Evolutionary conservation across 257 asterid species (phyloP), one percentile per base, ranked within the genome.

Genomic region (Solanum piurae): DNA sequence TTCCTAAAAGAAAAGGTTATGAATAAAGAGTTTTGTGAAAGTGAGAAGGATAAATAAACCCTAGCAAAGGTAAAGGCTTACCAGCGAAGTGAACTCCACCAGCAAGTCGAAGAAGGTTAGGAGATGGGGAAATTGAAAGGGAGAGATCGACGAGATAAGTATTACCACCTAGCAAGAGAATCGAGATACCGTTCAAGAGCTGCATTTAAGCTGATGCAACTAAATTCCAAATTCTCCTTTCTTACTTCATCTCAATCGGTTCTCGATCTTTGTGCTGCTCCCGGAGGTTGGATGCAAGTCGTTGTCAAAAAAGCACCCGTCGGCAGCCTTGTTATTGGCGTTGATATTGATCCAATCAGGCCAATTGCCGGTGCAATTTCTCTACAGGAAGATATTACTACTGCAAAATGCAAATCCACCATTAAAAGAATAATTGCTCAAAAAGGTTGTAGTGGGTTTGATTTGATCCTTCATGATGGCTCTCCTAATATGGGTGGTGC

Each of bases 201-300:
- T 4, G 97, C 99, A 3, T 96, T 98, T 94, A 96, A 95, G 36
- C 92, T 96, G 4, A 94, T 94, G 11, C 98, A 95, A 92, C 94
- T 96, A 82, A 96, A 96, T 27, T 84, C 98, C 92, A 95, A 94
- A 85, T 94, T 84, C 91, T 40, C 73, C 66, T 93, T 95, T 93
- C 96, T 96, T 89, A 93, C 94, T 7, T 91, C 99, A 13, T 86
- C 97, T 37, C 93, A 88, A 80, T 91, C 98, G n/a, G 98, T 92
- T 60, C 98, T 97, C 89, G 98, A 97, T 88, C 98, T 97, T 92
- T 97, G 98, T 88, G 99, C 99, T 85, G 98, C 98, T 4, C 98
- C 99, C 0, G 99, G 98, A 4, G 98, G 99, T 60, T 97, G 99
- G 99, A 93, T 95, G 96, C 99, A 97, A 82, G 98, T 95, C 6